Evolutionary conservation across 495 filamentous ascomycete species (phyloP), one percentile per base, ranked within the genome.

Genomic region (Aspergillus hancockii): DNA sequence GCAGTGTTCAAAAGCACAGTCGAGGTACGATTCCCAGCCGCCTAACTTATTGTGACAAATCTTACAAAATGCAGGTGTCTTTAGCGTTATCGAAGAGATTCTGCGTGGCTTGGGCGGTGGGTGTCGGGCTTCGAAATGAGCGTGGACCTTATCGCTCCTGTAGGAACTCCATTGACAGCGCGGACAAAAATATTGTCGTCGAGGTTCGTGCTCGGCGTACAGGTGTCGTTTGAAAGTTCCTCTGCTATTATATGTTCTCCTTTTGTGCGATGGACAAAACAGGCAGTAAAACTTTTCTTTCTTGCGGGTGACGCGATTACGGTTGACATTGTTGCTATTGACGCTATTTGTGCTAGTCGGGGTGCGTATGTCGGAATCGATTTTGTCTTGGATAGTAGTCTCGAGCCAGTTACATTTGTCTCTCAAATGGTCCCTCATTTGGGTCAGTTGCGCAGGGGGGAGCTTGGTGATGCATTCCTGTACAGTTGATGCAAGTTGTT

Each of bases 1-100:
- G 19, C 59, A 56, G 32, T 61, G 59, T 25, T 47, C 28, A 7
- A 10, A 38, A 12, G 58, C 43, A 51, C 60, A 62, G 36, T 54
- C 47, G 50, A 62, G 58, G 45, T 62, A 62, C 1, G 19, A 40
- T 1, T 49, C 50, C 54, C 55, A 62, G 31, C 14, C 21, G 8
- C 28, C 16, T 0, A 53, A 32, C 0, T 7, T 0, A 0, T 18
- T 50, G 0, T 0, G 1, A 28, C 60, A 62, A 6, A 57, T 40
- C 7, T 32, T 36, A 12, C 59, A 61, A 0, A 12, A 19, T 22
- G 3, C 5, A 0, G 58, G 58, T 25, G 45, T 10, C 8, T 22
- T 19, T 19, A 56, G 3, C 4, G 8, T 47, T 16, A 52, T 5
- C 7, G 46, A 3, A 9, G 56, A 13, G 38, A 43, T 47, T 4